Conservation (phyloP, 352 stramenopile species). For the Phytophthora tentaculata region DNA sequence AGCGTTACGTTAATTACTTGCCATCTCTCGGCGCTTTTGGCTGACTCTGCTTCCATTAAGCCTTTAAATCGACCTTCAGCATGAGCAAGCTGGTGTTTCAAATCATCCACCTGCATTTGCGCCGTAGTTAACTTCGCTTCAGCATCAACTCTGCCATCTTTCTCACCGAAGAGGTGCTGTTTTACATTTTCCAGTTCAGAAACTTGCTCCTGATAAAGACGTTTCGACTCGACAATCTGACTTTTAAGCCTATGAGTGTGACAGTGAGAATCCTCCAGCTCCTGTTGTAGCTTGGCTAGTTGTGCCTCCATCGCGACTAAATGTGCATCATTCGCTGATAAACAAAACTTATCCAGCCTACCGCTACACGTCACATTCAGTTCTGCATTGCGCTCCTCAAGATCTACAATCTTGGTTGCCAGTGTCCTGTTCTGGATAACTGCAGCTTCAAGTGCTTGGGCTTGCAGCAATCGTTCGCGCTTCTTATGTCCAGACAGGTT, state of each 20-base stretch:
- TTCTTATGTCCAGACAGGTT: constrained; percentile 54
- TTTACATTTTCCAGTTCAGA: constrained; percentile 16
- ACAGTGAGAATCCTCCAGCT: constrained; percentile 9
- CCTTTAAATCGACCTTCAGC: neutral
- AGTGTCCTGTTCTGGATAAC: constrained; percentile 18
- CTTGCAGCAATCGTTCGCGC: constrained; percentile 42
- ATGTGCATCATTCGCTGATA: neutral
- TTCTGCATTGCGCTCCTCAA: constrained; percentile 27
- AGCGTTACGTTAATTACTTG: neutral
- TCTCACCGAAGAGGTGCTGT: constrained; percentile 3
- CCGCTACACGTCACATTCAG: constrained; percentile 10
- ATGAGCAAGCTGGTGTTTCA: constrained; percentile 4
- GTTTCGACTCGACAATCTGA: constrained; percentile 11
- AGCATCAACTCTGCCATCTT: neutral
- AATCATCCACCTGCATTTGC: neutral
- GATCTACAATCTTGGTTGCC: constrained; percentile 6
- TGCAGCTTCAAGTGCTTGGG: constrained; percentile 17
- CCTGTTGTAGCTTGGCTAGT: neutral
- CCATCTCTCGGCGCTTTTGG: constrained; percentile 1
- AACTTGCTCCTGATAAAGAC: constrained; percentile 4
- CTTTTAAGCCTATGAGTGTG: constrained; percentile 1
- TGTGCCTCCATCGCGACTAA: neutral
- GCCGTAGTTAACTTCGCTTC: constrained; percentile 2
- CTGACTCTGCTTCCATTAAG: neutral
- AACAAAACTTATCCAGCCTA: neutral